Evolutionary conservation across 768 basidiomycete genomes (phyloP).

Genomic region (Tylopilus cervinicoccineus): DNA sequence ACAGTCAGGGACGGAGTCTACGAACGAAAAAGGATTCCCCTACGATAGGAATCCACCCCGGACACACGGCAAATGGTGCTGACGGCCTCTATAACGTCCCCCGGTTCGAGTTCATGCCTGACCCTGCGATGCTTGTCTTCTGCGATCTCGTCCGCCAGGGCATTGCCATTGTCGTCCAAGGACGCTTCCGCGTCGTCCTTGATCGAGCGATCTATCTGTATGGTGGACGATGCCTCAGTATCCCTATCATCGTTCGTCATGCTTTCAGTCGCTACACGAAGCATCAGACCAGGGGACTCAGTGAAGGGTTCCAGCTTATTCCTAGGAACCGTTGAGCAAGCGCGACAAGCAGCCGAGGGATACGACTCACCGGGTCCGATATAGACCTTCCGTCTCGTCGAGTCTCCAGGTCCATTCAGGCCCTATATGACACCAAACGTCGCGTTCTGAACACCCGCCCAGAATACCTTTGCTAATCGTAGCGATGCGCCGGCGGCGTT

Average conservation of each 20-base stretch:
- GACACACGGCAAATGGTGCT: conserved; percentile 83
- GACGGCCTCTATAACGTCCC: conserved; percentile 85
- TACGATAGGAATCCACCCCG: conserved; percentile 91
- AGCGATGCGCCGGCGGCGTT: conserved; percentile 68
- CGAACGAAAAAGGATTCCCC: conserved; percentile 22
- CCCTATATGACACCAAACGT: conserved; percentile 68
- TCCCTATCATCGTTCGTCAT: conserved; percentile 38
- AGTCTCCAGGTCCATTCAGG: conserved; percentile 61
- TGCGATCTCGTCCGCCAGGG: conserved; percentile 70
- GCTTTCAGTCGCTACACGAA: conserved; percentile 21
- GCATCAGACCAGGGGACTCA: conserved; percentile 39
- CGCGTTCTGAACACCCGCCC: conserved; percentile 68
- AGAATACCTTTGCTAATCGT: conserved; percentile 58
- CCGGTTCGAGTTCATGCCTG: conserved; percentile 81
- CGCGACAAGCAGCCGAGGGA: neutral
- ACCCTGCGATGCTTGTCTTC: conserved; percentile 89
- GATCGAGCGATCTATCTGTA: conserved; percentile 13
- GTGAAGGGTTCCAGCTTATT: conserved; percentile 72
- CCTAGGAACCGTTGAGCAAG: conserved; percentile 35
- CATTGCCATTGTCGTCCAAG: conserved; percentile 28
- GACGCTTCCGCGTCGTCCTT: conserved; percentile 13
- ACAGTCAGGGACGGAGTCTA: neutral
- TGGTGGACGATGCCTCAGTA: conserved; percentile 45
- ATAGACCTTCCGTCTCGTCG: conserved; percentile 91
- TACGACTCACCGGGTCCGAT: conserved; percentile 66